A percentile compares a stretch with the other conserved stretches of the same genome.
phyloP scores from a whole-genome alignment of 1,284 basidiomycete species.

The Ustilago crameri region DNA sequence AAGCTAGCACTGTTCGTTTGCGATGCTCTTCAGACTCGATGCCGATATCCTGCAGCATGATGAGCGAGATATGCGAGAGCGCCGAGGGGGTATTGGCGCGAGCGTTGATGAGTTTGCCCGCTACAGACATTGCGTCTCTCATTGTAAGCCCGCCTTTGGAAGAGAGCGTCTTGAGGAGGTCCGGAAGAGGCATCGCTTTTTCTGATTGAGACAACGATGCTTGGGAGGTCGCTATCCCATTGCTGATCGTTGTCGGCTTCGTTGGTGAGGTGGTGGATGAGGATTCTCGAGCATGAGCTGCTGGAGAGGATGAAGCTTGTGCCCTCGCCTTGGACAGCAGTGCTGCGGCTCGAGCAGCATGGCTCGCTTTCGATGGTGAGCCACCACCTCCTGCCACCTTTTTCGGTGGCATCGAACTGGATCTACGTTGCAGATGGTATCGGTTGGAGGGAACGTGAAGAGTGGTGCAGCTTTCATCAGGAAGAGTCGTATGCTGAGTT shows the following conservation, averaged over 20 bases:
- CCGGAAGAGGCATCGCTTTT: constrained; percentile 34
- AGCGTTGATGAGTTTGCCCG: constrained; percentile 57
- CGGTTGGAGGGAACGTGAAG: not conserved
- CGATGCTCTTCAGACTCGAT: constrained; percentile 47
- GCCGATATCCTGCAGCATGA: constrained; percentile 52
- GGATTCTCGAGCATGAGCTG: constrained; percentile 30
- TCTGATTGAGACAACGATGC: constrained; percentile 5
- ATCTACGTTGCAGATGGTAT: no score
- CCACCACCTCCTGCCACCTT: constrained; percentile 6
- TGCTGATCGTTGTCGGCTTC: constrained; percentile 2
- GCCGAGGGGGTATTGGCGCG: constrained; percentile 42
- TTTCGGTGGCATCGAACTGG: constrained; percentile 30
- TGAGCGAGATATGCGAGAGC: constrained; percentile 40
- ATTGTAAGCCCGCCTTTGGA: constrained; percentile 47
- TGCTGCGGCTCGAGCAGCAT: constrained; percentile 42
- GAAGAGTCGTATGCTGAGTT: not conserved
- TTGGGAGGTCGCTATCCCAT: not conserved
- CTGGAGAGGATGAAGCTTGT: constrained; percentile 32
- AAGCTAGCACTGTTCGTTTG: constrained; percentile 49
- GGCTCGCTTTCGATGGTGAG: constrained; percentile 34
- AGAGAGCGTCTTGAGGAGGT: constrained; percentile 45
- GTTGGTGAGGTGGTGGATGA: constrained; percentile 22
- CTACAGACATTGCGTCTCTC: constrained; percentile 55
- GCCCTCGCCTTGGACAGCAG: constrained; percentile 41
- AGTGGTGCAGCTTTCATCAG: no score